phyloP scores from a whole-genome alignment of 345 rosid genomes.

The Draba incana region DNA sequence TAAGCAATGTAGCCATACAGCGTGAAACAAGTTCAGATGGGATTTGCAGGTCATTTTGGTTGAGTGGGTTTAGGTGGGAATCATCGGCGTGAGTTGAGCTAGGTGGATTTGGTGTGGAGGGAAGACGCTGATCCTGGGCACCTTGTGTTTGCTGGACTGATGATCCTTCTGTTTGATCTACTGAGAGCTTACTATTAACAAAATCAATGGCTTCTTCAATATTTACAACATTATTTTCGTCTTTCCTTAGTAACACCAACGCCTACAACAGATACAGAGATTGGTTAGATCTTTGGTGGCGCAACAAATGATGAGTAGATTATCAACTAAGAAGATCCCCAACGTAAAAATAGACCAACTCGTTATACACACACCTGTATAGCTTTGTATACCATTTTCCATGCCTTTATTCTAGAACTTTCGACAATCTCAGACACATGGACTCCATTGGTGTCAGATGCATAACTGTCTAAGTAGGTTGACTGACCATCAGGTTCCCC shows the following conservation, averaged over 20 bases:
- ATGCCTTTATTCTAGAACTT: slow-evolving; percentile 65
- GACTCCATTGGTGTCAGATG: slow-evolving; percentile 54
- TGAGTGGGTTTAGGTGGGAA: slow-evolving; percentile 39
- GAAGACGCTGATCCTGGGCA: slow-evolving; percentile 47
- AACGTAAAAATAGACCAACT: slow-evolving; percentile 23
- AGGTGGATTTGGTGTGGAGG: slow-evolving; percentile 40
- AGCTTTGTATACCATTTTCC: slow-evolving; percentile 70
- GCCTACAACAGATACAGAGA: slow-evolving; percentile 53
- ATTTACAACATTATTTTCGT: slow-evolving; percentile 46
- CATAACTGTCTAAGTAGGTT: slow-evolving; percentile 47
- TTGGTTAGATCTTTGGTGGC: not conserved
- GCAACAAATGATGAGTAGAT: slow-evolving; percentile 23
- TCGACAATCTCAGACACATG: slow-evolving; percentile 74
- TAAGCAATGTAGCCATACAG: slow-evolving; percentile 72
- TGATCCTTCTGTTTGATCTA: slow-evolving; percentile 45
- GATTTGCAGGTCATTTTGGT: slow-evolving; percentile 50
- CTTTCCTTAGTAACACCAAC: slow-evolving; percentile 49
- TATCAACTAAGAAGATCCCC: slow-evolving; percentile 6
- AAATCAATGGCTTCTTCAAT: slow-evolving; percentile 70
- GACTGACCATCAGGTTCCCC: slow-evolving; percentile 51
- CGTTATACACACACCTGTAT: slow-evolving; percentile 54
- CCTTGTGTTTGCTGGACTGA: slow-evolving; percentile 39
- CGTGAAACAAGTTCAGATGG: slow-evolving; percentile 68
- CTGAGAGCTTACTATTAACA: slow-evolving; percentile 58
- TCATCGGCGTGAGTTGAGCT: slow-evolving; percentile 43